Base-by-base conservation (phyloP, 2,329 filamentous ascomycete species). In the Metarhizium anisopliae region DNA sequence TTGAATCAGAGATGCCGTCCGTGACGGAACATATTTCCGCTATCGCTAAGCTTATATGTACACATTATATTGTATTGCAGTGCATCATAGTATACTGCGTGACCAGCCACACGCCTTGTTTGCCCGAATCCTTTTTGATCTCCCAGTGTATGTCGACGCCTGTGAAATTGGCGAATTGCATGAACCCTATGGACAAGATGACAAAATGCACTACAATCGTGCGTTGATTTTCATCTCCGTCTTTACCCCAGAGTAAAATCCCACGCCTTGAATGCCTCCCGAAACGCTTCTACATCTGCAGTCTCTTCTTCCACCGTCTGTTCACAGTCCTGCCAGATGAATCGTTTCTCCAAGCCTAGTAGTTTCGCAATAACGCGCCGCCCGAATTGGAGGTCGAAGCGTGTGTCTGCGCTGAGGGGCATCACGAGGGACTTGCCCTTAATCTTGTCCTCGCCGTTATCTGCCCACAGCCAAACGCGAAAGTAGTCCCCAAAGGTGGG, bases 361-460 rank as follows among this genome's bases (percentile, higher is more conserved):
- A 99, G 75, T 72, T 96, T 96, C 1, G 90, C 93, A 68, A 97
- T 75, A 4, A 96, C 94, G 49, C 85, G 83, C 45, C 95, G 81
- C 4, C 89, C 91, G 65, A 95, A 97, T 67, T 97, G 93, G 50
- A 96, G 72, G 67, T 96, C 91, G 68, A 99, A 97, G 14, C 87
- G 82, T 60, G 87, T 81, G 18, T 82, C 84, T 30, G 84, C 75
- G 57, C 85, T 81, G 8, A 96, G 78, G 6, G 83, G 83, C 74
- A 97, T 82, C 54, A 92, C 78, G 56, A 96, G 75, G 56, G 83
- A 85, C 58, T 69, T 72, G 59, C 88, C 83, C 66, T 82, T 77
- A 60, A 83, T 79, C 54, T 66, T 70, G 64, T 76, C 74, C 62
- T 82, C 72, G 58, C 76, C 77, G 59, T 80, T 72, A 60, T 81